Evolutionary conservation across 2,329 filamentous ascomycete species (phyloP).

Genomic region (Dothideomycetes sp.): DNA sequence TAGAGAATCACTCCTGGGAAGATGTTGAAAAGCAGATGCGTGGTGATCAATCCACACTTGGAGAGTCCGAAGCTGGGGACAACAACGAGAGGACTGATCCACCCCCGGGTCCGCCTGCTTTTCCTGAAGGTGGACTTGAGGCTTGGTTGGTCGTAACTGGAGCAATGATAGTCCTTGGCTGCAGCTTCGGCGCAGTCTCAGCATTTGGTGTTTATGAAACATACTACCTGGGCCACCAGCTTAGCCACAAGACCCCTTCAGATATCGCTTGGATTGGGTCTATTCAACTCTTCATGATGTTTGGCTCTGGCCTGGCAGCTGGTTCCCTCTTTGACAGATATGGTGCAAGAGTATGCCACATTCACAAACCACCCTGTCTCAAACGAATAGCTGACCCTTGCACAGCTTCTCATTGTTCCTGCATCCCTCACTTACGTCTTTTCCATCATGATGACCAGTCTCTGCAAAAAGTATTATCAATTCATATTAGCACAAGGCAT

Average conservation of each 20-base stretch:
- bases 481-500: conserved; percentile 38
- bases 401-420: conserved; percentile 26
- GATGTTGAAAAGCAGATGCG: too few relatives aligned
- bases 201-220: conserved; percentile 12
- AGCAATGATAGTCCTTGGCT: conserved; percentile 7
- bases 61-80: too few relatives aligned
- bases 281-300: conserved; percentile 34
- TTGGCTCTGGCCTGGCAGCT: conserved; percentile 35
- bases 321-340: conserved; percentile 37
- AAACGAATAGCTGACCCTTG: too few relatives aligned
- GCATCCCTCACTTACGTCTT: conserved; percentile 33
- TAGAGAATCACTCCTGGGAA: too few relatives aligned
- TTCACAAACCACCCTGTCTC: too few relatives aligned
- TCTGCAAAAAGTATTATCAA: conserved; percentile 36
- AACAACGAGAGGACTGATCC: too few relatives aligned
- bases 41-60: too few relatives aligned
- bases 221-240: conserved; percentile 8
- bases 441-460: conserved; percentile 38
- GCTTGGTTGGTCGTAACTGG: conserved; percentile 11
- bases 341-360: conserved; percentile 23
- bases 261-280: conserved; percentile 39
- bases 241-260: conserved; percentile 5
- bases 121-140: conserved; percentile 8
- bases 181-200: conserved; percentile 8
- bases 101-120: not conserved